Evolutionary conservation across 805 yeast genomes (phyloP).

Genomic region (Kodamaea laetipori): DNA sequence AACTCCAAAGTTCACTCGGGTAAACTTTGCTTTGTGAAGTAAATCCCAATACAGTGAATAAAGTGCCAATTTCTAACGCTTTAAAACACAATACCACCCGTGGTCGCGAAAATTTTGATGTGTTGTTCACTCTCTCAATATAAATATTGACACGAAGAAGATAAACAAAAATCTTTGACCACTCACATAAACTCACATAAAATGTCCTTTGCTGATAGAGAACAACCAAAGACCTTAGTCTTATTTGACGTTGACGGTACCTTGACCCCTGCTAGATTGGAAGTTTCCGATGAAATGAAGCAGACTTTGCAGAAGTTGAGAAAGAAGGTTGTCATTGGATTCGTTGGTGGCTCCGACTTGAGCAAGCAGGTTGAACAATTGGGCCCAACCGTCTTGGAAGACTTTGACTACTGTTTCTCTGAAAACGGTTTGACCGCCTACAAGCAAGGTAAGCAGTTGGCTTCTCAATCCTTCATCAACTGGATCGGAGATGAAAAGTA

Average conservation of each 20-base stretch:
- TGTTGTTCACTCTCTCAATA: slow-evolving; percentile 10
- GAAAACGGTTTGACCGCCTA: slow-evolving; percentile 99
- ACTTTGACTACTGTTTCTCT: slow-evolving; percentile 93
- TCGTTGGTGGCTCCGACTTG: slow-evolving; percentile 96
- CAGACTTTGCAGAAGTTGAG: slow-evolving; percentile 71
- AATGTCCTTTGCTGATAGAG: slow-evolving; percentile 70
- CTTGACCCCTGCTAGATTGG: slow-evolving; percentile 93
- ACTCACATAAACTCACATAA: slow-evolving; percentile 10
- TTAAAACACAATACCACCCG: too few relatives aligned
- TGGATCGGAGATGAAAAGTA: slow-evolving; percentile 97
- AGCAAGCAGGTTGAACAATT: slow-evolving; percentile 95
- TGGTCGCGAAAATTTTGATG: slow-evolving; percentile 9
- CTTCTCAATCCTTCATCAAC: slow-evolving; percentile 89
- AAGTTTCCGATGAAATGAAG: slow-evolving; percentile 75
- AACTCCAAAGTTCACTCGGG: too few relatives aligned
- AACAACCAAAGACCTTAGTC: slow-evolving; percentile 83
- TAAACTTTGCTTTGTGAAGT: not conserved
- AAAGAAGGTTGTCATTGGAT: slow-evolving; percentile 92
- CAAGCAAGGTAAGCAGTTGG: slow-evolving; percentile 83
- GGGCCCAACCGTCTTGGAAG: slow-evolving; percentile 71
- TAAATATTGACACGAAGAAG: slow-evolving; percentile 9
- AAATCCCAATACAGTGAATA: too few relatives aligned
- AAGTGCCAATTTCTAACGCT: too few relatives aligned
- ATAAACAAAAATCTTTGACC: slow-evolving; percentile 6
- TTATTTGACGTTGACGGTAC: slow-evolving; percentile 99